Conservation (phyloP, 1,284 basidiomycete species). For the Rhizoctonia solani region DNA sequence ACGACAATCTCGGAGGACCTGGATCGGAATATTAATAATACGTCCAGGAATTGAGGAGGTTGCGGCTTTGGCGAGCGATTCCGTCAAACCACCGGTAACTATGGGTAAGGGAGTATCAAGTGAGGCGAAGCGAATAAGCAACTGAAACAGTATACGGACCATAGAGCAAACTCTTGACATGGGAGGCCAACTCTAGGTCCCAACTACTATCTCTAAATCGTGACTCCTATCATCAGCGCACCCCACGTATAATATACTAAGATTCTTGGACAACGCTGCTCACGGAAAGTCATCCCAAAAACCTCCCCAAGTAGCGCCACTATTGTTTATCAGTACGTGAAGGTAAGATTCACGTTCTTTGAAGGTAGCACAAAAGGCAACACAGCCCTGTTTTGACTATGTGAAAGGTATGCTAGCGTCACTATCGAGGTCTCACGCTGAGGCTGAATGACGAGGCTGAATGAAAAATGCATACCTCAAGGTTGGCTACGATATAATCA, state of each 20-base stretch:
- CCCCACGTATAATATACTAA: background rate
- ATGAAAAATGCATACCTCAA: constrained; percentile 57
- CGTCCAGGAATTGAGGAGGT: constrained; percentile 68
- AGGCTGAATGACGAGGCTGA: constrained; percentile 10
- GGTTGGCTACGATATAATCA: constrained; percentile 71
- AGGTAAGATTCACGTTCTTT: constrained; percentile 69
- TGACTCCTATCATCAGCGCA: too few relatives aligned
- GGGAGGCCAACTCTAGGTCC: constrained; percentile 80
- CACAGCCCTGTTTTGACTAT: constrained; percentile 78
- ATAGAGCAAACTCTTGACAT: constrained; percentile 82
- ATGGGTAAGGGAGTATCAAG: background rate
- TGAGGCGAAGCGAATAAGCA: background rate
- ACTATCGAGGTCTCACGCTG: too few relatives aligned
- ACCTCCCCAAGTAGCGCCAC: constrained; percentile 82
- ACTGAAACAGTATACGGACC: constrained; percentile 47
- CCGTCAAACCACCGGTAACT: constrained; percentile 54
- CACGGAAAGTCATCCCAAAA: constrained; percentile 68
- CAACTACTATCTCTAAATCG: constrained; percentile 58
- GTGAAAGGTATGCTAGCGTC: too few relatives aligned
- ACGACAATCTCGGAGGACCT: background rate
- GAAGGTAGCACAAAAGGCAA: constrained; percentile 69
- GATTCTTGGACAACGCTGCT: background rate
- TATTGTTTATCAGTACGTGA: constrained; percentile 81
- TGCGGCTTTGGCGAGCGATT: constrained; percentile 68
- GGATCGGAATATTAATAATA: constrained; percentile 83